These are phyloP conservation scores for Xylaria cubensis DNA, from an alignment of 495 filamentous ascomycete genomes.

Conservation along the genomic window DNA sequence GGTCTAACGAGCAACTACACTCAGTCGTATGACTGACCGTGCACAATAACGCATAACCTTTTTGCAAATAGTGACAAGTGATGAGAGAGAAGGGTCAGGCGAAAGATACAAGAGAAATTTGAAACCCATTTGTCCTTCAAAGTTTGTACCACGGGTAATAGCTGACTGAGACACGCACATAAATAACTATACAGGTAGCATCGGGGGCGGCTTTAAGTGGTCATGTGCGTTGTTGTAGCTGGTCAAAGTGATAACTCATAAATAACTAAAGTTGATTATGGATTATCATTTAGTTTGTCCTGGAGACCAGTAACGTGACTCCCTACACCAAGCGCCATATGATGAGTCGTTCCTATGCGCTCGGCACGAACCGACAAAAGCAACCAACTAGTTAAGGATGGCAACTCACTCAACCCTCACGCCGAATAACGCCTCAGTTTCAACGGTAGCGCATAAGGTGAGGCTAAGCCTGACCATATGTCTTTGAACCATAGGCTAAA, in stretches of 20 bases:
- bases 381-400: background rate
- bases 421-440: background rate
- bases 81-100: background rate
- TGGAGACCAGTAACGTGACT: background rate
- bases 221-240: background rate
- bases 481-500: background rate
- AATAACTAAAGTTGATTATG: background rate
- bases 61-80: too few species aligned
- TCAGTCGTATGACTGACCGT: background rate
- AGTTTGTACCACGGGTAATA: background rate
- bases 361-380: conserved; percentile 11
- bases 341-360: background rate
- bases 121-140: background rate
- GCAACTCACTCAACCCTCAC: background rate
- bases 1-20: background rate
- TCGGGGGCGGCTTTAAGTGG: background rate
- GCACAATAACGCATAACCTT: background rate
- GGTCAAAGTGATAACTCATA: conserved; percentile 1
- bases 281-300: background rate
- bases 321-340: background rate
- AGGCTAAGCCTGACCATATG: background rate
- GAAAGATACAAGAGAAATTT: background rate
- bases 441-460: background rate
- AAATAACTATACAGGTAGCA: background rate
- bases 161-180: background rate